phyloP scores from a whole-genome alignment of 192 early-diverging fungal species.

The Rhizophagus sp. region DNA sequence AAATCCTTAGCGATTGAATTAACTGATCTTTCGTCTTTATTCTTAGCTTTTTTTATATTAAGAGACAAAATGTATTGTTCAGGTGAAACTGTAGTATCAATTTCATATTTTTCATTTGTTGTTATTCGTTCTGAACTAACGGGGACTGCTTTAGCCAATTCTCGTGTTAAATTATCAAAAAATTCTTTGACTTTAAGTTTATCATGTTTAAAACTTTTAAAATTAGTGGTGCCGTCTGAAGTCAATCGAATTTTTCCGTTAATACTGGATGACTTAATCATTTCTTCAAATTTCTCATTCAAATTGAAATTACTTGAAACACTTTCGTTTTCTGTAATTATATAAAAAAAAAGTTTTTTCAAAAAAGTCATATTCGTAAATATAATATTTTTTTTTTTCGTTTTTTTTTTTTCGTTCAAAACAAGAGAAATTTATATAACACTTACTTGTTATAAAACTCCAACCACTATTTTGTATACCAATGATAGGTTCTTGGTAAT shows the following conservation, averaged over 20 bases:
- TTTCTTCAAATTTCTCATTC: too few relatives aligned
- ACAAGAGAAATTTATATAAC: background rate
- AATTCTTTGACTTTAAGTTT: background rate
- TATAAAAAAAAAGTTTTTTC: too few relatives aligned
- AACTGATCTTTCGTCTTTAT: background rate
- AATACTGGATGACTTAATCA: background rate
- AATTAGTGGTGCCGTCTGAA: background rate
- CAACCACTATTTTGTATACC: background rate
- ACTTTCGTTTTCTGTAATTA: too few relatives aligned
- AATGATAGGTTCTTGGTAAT: background rate
- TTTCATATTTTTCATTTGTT: background rate
- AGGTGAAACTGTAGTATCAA: background rate
- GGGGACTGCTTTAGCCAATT: background rate
- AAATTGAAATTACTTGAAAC: too few relatives aligned
- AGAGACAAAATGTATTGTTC: background rate
- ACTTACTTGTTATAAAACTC: background rate
- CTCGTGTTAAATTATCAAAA: background rate
- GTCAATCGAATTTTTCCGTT: background rate
- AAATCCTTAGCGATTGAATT: background rate
- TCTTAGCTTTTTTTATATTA: background rate
- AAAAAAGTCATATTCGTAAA: too few relatives aligned
- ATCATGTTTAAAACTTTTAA: background rate
- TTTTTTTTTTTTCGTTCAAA: too few relatives aligned
- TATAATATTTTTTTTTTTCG: too few relatives aligned
- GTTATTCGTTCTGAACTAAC: background rate